These are phyloP conservation scores for Plantago major DNA, from an alignment of 257 asterid species.

Conservation along the genomic window DNA sequence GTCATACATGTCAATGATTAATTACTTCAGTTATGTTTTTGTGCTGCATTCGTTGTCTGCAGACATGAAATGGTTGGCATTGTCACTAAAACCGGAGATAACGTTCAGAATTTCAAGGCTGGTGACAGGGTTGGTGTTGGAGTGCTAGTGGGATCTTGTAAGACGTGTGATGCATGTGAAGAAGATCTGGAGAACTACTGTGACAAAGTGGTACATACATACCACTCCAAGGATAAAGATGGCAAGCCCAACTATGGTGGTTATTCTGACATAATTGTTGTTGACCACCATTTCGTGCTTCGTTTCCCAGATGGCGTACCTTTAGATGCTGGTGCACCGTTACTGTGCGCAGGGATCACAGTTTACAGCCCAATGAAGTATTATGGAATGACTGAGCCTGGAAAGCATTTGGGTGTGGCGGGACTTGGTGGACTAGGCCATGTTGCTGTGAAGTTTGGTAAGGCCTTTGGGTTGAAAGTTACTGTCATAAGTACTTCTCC, in stretches of 20 bases:
- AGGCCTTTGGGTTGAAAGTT: conserved; percentile 67
- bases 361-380: conserved; percentile 65
- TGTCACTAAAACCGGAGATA: conserved; percentile 43
- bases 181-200: conserved; percentile 59
- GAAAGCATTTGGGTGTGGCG: conserved; percentile 61
- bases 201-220: conserved; percentile 35
- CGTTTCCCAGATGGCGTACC: conserved; percentile 51
- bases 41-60: conserved; percentile 11
- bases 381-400: conserved; percentile 54
- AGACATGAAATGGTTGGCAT: conserved; percentile 70
- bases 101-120: conserved; percentile 41
- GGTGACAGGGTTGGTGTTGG: conserved; percentile 74
- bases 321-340: conserved; percentile 50
- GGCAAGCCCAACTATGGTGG: conserved; percentile 67
- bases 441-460: conserved; percentile 61
- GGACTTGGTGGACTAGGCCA: conserved; percentile 83
- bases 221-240: conserved; percentile 35
- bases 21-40: neutral
- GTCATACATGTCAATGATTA: neutral
- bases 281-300: conserved; percentile 51
- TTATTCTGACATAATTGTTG: conserved; percentile 50
- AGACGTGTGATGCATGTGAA: conserved; percentile 43
- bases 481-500: conserved; percentile 64
- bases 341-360: conserved; percentile 68
- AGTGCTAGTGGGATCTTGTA: conserved; percentile 52